Evolutionary conservation across 768 basidiomycete species (phyloP), one percentile per base, ranked within the genome.

Genomic region (Cytidiella melzeri): DNA sequence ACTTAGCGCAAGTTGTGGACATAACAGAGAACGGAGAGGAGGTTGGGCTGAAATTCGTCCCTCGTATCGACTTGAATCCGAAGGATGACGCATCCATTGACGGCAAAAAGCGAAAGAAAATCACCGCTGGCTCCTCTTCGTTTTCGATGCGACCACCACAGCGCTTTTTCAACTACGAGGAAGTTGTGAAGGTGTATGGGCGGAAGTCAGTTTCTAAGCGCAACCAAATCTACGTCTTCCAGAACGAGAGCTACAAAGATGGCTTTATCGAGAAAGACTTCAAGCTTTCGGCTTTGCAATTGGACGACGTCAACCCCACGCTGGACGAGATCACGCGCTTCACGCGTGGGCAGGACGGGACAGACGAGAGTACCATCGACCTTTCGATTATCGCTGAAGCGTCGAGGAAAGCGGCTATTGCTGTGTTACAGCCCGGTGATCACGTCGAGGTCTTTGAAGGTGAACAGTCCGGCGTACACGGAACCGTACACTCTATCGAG

Each of bases 251-350:
- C 1, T 98, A 87, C 73, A 85, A 83, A 58, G 87, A 96, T 48
- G 96, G 96, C 1, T 95, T 95, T 66, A 80, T 95, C 59, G 90
- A 96, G 70, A 98, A 97, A 69, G 95, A 98, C 64, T 84, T 95
- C 75, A 87, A 88, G 59, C 63, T 93, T 43, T 82, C 76, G 41
- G 83, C 79, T 1, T 69, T 96, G 36, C 80, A 81, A 45, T 67
- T 84, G 45, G 96, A 99, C 55, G 85, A 93, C 59, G 87, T 99
- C 30, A 88, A 92, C 54, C 96, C 96, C 1, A 96, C 92, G 4
- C 73, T 99, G 50, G 96, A 98, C 61, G 96, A 99, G 67, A 92
- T 99, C 64, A 91, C 92, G 0, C 82, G 83, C 50, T 99, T 98
- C 68, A 80, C 84, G 5, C 75, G 83, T 40, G 79, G 81, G 28